Conservation (phyloP, 148 eudicot species). For the Rhododendron williamsianum region DNA sequence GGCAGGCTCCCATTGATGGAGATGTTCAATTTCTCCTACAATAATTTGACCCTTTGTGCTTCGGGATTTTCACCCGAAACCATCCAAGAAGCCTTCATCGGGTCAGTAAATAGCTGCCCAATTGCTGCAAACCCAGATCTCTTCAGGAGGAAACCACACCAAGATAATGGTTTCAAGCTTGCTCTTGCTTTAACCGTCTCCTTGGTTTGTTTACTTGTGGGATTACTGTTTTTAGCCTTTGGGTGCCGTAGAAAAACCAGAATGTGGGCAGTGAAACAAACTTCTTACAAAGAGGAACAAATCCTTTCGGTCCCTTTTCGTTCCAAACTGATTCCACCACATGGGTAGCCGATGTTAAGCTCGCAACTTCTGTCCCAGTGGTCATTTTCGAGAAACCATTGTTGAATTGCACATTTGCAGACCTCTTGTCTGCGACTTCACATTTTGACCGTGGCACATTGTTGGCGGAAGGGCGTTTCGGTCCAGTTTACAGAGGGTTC, state of each 20-base stretch:
- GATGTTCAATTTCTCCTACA: conserved; percentile 55
- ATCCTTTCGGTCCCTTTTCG: conserved; percentile 50
- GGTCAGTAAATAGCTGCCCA: conserved; percentile 47
- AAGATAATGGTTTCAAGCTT: conserved; percentile 42
- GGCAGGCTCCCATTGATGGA: conserved; percentile 42
- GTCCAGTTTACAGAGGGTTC: conserved; percentile 59
- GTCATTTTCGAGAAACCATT: conserved; percentile 62
- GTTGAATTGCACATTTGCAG: conserved; percentile 57
- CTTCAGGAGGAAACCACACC: conserved; percentile 30
- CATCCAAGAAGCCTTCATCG: conserved; percentile 44
- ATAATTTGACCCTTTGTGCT: conserved; percentile 48
- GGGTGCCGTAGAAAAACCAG: conserved; percentile 41
- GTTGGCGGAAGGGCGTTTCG: conserved; percentile 61
- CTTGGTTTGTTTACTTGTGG: conserved; percentile 37
- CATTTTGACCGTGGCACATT: conserved; percentile 50
- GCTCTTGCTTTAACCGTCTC: conserved; percentile 40
- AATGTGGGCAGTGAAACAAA: conserved; percentile 50
- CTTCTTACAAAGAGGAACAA: conserved; percentile 35
- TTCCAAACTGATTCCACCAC: conserved; percentile 66
- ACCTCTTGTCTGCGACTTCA: conserved; percentile 60
- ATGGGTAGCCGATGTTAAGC: conserved; percentile 71
- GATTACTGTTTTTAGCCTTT: conserved; percentile 44
- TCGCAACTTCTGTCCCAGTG: conserved; percentile 47
- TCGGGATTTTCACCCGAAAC: conserved; percentile 24
- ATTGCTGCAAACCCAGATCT: conserved; percentile 55